These are phyloP conservation scores for Elongisporangium undulatum DNA, from an alignment of 352 stramenopile species.

Conservation along the genomic window DNA sequence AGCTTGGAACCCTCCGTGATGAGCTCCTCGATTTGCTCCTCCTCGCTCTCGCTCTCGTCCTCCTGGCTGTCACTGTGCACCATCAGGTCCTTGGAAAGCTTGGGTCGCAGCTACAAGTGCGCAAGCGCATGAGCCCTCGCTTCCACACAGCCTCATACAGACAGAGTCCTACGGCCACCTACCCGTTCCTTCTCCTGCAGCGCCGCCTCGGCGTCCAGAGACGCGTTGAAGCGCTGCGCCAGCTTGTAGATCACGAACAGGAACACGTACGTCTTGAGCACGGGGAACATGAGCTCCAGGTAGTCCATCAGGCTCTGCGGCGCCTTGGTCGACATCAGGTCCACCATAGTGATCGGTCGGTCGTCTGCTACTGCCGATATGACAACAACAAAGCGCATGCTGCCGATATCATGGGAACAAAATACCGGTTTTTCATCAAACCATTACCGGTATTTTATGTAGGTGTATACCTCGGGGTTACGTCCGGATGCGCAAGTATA, in stretches of 20 bases:
- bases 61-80: constrained; percentile 41
- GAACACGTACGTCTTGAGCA: constrained; percentile 75
- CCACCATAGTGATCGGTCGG: constrained; percentile 1
- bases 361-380: neutral
- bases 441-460: neutral
- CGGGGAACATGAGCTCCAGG: constrained; percentile 37
- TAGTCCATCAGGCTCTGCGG: constrained; percentile 57
- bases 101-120: constrained; percentile 22
- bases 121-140: neutral
- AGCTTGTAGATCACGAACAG: constrained; percentile 53
- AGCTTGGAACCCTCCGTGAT: constrained; percentile 58
- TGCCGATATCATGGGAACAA: neutral
- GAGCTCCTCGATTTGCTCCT: constrained; percentile 63
- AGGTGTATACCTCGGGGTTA: neutral
- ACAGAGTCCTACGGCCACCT: neutral
- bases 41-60: constrained; percentile 18
- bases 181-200: constrained; percentile 36
- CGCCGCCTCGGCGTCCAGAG: constrained; percentile 44
- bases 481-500: constrained; percentile 1
- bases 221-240: constrained; percentile 53
- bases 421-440: neutral
- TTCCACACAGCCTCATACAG: neutral
- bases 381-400: neutral
- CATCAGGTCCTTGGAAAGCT: constrained; percentile 47
- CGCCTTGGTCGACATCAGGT: constrained; percentile 9